Base-by-base conservation (phyloP, 106 monocot genomes). In the Vanilla planifolia region DNA sequence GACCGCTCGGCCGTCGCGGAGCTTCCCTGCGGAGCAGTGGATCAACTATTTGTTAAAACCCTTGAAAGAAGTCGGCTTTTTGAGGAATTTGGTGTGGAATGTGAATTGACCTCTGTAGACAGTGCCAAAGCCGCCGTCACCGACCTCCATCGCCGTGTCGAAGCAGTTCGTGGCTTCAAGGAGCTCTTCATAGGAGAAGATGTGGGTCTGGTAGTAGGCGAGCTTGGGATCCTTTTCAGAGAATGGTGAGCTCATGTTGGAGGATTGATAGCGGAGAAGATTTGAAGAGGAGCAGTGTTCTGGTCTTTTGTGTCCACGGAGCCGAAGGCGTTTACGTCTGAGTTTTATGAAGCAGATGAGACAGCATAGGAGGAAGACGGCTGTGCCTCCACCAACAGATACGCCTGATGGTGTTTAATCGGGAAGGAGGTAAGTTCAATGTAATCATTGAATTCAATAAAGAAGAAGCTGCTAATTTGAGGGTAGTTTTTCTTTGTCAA, bases 1-100 rank as follows among this genome's bases (percentile, higher is more conserved):
- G 11, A 82, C 77, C 0, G 48, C 48, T 3, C 81, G 77, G 3
- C 81, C 81, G 51, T 82, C 77, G 2, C 43, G 42, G 27, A 82
- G 72, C 51, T 73, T 68, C 2, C 81, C 81, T 81, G 39, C 24
- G 24, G 50, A n/a, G n/a, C 7, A 11, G 50, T 26, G 0, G 24
- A 50, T 21, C 22, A 25, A 25, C 25, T 9, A 11, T 50, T 26
- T 50, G 50, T 24, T 25, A 50, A 50, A 26, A 1, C 26, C 26
- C 25, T 25, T 22, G 24, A 48, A 21, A 48, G 24, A 48, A 19
- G 10, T 24, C 20, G 25, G 3, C 48, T 23, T 48, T 48, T 24
- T 8, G 4, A 6, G 24, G 40, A 40, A 5, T 40, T 40, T 40
- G 40, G 7, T 40, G 40, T 14, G 7, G 7, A 9, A 40, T 40